These are phyloP conservation scores for Nematocida sp. DNA, from an alignment of 371 early-diverging fungal genomes.

Conservation along the genomic window DNA sequence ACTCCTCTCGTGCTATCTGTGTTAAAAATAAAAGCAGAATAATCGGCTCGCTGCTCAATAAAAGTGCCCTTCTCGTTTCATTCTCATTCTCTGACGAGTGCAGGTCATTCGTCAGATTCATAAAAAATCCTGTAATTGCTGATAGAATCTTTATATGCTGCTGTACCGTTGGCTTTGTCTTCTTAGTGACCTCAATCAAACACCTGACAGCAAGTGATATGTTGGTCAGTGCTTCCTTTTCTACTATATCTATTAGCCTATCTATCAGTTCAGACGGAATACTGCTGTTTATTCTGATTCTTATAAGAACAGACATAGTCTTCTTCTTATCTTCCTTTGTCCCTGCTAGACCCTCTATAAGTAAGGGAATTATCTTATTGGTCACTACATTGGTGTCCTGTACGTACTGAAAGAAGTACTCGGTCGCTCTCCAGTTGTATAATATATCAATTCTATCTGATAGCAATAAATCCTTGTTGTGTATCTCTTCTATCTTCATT, in stretches of 20 bases:
- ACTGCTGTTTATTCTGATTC: neutral
- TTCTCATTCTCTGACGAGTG: neutral
- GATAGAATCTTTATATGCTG: conserved; percentile 1
- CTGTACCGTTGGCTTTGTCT: conserved; percentile 2
- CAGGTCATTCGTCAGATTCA: conserved; percentile 13
- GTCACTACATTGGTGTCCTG: conserved; percentile 18
- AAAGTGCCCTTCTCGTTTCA: conserved; percentile 38
- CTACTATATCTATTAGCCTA: conserved; percentile 16
- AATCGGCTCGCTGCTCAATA: conserved; percentile 53
- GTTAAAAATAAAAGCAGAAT: conserved; percentile 42
- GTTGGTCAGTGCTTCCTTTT: conserved; percentile 31
- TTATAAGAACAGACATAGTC: conserved; percentile 26
- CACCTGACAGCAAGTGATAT: conserved; percentile 46
- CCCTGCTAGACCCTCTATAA: conserved; percentile 26
- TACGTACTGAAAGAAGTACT: conserved; percentile 44
- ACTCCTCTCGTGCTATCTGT: conserved; percentile 33
- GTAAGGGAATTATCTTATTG: conserved; percentile 11
- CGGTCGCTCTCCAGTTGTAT: conserved; percentile 49
- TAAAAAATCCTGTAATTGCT: conserved; percentile 17
- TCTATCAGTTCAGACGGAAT: conserved; percentile 27
- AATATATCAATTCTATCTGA: conserved; percentile 36
- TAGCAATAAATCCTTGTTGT: conserved; percentile 10
- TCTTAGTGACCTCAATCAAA: conserved; percentile 49
- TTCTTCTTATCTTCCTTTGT: conserved; percentile 38
- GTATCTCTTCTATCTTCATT: conserved; percentile 56